Conservation (phyloP, 371 early-diverging fungal species). For the Rhizomucor pusillus region DNA sequence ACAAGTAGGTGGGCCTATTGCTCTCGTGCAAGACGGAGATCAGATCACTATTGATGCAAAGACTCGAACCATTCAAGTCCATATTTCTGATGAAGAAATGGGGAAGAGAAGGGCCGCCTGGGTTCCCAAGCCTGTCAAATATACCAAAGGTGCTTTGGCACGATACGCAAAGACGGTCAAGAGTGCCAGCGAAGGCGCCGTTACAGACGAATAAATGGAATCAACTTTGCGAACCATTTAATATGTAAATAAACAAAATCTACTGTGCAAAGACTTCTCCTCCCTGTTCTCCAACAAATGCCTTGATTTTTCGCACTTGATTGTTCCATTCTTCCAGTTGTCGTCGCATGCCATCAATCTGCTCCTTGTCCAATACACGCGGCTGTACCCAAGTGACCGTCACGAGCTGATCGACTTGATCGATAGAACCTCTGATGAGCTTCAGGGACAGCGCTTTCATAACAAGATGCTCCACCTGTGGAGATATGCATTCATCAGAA, state of each 20-base stretch:
- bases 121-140: conserved; percentile 81
- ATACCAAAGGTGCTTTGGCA: conserved; percentile 79
- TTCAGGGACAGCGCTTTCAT: conserved; percentile 96
- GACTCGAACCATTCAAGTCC: conserved; percentile 62
- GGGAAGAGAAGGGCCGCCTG: conserved; percentile 62
- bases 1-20: conserved; percentile 94
- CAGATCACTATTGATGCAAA: conserved; percentile 82
- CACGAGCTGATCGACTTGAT: conserved; percentile 89
- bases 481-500: background rate
- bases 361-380: conserved; percentile 87
- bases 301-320: conserved; percentile 56
- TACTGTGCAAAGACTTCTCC: conserved; percentile 49
- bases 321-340: conserved; percentile 55
- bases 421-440: conserved; percentile 91
- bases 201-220: conserved; percentile 60
- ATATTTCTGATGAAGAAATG: conserved; percentile 75
- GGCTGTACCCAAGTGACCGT: conserved; percentile 96
- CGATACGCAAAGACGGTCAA: conserved; percentile 86
- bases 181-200: conserved; percentile 79
- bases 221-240: background rate
- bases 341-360: conserved; percentile 78
- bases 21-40: conserved; percentile 85
- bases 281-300: conserved; percentile 61
- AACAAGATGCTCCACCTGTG: conserved; percentile 90
- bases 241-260: conserved; percentile 3